Evolutionary conservation across 768 basidiomycete species (phyloP), one percentile per base, ranked within the genome.

Genomic region (Leccinum subgranulosum): DNA sequence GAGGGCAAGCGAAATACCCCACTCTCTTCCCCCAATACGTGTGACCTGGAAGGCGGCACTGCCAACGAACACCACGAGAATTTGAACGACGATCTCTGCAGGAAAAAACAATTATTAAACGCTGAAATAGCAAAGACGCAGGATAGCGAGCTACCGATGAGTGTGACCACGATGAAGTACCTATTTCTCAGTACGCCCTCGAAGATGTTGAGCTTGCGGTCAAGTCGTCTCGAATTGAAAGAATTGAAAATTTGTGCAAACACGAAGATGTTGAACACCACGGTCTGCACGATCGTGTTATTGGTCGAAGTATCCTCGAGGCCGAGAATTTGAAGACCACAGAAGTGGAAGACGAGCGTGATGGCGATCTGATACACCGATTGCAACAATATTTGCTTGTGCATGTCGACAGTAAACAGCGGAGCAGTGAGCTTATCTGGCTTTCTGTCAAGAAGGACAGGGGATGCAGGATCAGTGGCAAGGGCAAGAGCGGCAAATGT

Each of bases 181-280:
- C 74, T 82, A 70, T 99, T 99, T 49, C 74, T 79, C 41, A 75
- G 64, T 29, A 98, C 81, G 41, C 93, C 92, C 60, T 88, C 86
- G 65, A 98, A 93, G 58, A 98, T 83, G 73, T 99, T 98, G 58
- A 94, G 78, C 51, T 84, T 83, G 58, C 81, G 84, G 66, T 98
- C 95, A 48, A 98, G 77, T 36, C 93, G 80, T 53, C 97, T 81
- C 64, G 90, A 92, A 69, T 98, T 99, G 72, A 98, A 71, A 45
- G 92, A 94, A 75, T 95, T 97, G 81, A 90, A 94, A 64, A 99
- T 94, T 73, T 98, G 97, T 28, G 92, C 91, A 69, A 98, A 98
- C 50, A 98, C 96, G 66, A 98, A 99, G n/a, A 87, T 83, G 66
- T 98, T 99, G 84, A 99, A 99, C 31, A 98, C 92, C 17, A 98